phyloP scores from a whole-genome alignment of 148 eudicot genomes.

The Camellia granthamiana region DNA sequence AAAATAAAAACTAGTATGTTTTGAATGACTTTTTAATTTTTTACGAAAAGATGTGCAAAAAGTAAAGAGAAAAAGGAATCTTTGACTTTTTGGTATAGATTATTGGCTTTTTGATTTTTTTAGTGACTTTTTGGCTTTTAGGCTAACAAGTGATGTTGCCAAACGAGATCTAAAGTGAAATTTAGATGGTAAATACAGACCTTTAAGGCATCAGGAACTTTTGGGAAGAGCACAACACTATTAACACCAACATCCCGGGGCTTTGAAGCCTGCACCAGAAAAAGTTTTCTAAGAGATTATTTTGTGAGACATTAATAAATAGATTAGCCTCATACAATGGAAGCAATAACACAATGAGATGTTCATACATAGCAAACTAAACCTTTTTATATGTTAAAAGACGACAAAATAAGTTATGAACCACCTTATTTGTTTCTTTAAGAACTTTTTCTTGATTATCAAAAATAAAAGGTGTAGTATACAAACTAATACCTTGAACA shows the following conservation, averaged over 20 bases:
- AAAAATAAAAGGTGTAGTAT: not conserved
- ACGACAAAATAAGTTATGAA: not conserved
- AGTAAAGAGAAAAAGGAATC: no score
- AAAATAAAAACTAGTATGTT: no score
- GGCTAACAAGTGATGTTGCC: no score
- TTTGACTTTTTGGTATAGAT: no score
- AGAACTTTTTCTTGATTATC: not conserved
- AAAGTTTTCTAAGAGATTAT: not conserved
- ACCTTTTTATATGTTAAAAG: not conserved
- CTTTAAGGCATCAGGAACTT: slow-evolving; percentile 98
- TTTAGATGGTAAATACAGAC: slow-evolving; percentile 27
- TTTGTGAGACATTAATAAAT: not conserved
- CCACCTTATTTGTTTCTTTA: not conserved
- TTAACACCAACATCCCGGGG: slow-evolving; percentile 96
- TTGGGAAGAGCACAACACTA: slow-evolving; percentile 85
- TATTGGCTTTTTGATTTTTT: no score
- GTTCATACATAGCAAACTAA: not conserved
- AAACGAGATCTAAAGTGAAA: not conserved
- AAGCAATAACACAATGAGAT: slow-evolving; percentile 8
- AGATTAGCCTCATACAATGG: not conserved
- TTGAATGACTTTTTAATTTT: no score
- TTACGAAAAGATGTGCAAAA: no score
- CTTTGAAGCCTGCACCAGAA: slow-evolving; percentile 61
- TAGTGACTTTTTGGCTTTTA: no score
- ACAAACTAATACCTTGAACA: no score